phyloP scores from a whole-genome alignment of 139 green algal species.

The Axilococcus clingmanii region DNA sequence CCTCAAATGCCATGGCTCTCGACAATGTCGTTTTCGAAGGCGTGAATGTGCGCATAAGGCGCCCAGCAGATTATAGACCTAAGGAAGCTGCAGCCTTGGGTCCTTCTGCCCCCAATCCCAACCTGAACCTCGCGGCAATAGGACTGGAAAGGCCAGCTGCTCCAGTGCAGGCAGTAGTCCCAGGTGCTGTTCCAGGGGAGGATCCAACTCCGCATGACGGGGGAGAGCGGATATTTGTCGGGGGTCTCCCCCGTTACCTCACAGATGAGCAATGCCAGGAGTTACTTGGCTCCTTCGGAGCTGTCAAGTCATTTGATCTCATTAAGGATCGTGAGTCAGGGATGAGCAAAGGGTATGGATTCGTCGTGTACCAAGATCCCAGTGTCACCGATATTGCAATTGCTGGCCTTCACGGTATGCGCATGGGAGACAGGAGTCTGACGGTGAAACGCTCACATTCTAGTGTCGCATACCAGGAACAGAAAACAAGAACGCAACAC shows the following conservation, averaged over 20 bases:
- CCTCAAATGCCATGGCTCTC: conserved; percentile 67
- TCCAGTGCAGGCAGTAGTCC: neutral
- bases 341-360: conserved; percentile 91
- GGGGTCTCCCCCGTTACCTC: conserved; percentile 94
- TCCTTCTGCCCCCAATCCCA: conserved; percentile 68
- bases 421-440: conserved; percentile 91
- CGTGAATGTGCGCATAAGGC: conserved; percentile 75
- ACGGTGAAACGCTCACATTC: conserved; percentile 46
- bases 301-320: conserved; percentile 82
- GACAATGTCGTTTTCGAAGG: conserved; percentile 96
- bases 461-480: neutral
- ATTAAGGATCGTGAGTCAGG: conserved; percentile 89
- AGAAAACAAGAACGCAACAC: too few species aligned
- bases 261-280: conserved; percentile 90
- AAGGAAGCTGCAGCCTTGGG: conserved; percentile 67
- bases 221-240: conserved; percentile 81
- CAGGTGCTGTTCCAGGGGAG: neutral
- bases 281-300: conserved; percentile 83
- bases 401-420: conserved; percentile 84
- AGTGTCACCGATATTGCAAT: conserved; percentile 77
- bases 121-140: conserved; percentile 90
- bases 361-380: conserved; percentile 83
- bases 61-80: conserved; percentile 98
- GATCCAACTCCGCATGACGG: neutral
- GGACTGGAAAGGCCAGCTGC: conserved; percentile 40